Base-by-base conservation (phyloP, 345 rosid species). In the Geranium brycei region DNA sequence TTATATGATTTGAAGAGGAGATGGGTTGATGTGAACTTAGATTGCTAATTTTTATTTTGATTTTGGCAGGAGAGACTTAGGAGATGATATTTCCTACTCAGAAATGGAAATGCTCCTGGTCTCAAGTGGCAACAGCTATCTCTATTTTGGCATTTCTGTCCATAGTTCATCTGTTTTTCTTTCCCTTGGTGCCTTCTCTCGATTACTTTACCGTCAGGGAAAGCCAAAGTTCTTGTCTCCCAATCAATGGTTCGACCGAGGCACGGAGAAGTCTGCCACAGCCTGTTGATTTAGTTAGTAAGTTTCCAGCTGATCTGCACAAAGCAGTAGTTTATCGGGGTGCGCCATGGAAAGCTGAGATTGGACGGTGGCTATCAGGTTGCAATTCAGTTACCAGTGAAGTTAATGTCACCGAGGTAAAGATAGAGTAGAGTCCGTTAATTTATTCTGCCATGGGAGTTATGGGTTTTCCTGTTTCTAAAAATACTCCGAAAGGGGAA, bases 341-440 rank as follows among this genome's bases (percentile, higher is more conserved):
- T 67, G 91, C 95, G 28, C 88, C 97, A 0, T 93, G 99, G 99
- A 93, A 86, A 73, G 83, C 89, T 13, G 77, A 75, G 69, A 82
- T 88, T 17, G 99, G 97, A 2, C 84, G 77, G 60, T 90, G 98
- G 98, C 96, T 92, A 72, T 87, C 91, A 69, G 82, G 87, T 31
- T 92, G 97, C 72, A 86, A 92, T 78, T 73, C 88, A 1, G 65
- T 79, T 68, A 61, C 76, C 7, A 68, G 71, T 60, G 90, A 83
- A 69, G 82, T 82, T 68, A 75, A 71, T 60, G 67, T 90, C 57
- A 59, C 66, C 53, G 98, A 89, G 86, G 98, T 85, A 73, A 72
- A 67, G 18, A 8, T 67, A 10, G 16, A 55, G 63, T 17, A 30
- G 8, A 7, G 19, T 51, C 40, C 10, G 0, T 35, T 35, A 4